Conservation (phyloP, 106 monocot genomes). For the Dendrobium chrysotoxum region DNA sequence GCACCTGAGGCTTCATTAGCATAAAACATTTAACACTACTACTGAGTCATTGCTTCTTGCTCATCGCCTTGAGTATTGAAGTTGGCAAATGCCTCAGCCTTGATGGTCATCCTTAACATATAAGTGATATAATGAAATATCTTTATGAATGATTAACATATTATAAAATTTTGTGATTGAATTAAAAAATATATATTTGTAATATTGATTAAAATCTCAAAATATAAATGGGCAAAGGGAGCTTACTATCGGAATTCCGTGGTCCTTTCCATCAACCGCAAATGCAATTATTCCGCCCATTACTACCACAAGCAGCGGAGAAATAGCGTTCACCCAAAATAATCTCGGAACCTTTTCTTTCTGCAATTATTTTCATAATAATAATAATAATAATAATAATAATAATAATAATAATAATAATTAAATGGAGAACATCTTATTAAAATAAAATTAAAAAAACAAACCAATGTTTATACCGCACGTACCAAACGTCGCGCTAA, state of each 20-base stretch:
- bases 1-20: too few relatives aligned
- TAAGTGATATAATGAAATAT: background rate
- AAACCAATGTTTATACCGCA: background rate
- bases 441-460: background rate
- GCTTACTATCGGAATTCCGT: constrained; percentile 73
- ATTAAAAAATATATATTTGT: background rate
- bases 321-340: constrained; percentile 71
- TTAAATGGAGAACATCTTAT: background rate
- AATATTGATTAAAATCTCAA: background rate
- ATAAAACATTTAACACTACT: too few relatives aligned
- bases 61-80: too few relatives aligned
- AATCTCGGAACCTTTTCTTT: constrained; percentile 44
- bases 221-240: background rate
- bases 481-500: constrained; percentile 45
- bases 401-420: constrained; percentile 1
- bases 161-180: background rate
- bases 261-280: constrained; percentile 36
- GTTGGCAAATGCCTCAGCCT: too few relatives aligned
- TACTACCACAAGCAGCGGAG: constrained; percentile 58
- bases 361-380: constrained; percentile 18
- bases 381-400: background rate
- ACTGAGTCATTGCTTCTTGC: too few relatives aligned
- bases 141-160: background rate
- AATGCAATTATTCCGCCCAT: constrained; percentile 54
- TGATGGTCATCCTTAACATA: too few relatives aligned